Conservation (phyloP, 805 yeast genomes). For the Wickerhamomyces canadensis region DNA sequence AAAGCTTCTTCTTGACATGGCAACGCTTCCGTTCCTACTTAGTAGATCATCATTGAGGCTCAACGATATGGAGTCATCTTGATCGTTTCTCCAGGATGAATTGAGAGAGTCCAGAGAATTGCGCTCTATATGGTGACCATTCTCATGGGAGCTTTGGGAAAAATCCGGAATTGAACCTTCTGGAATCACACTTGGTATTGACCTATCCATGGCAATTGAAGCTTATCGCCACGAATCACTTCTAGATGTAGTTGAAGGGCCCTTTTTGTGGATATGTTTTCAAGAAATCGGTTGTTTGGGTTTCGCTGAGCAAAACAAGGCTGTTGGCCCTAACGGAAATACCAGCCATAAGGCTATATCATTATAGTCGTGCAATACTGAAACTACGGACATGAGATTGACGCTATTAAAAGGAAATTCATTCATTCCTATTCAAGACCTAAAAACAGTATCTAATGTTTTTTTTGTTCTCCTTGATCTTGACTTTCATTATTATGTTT, state of each 20-base stretch:
- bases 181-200: not conserved
- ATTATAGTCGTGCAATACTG: too few species aligned
- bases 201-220: not conserved
- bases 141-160: not conserved
- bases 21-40: slow-evolving; percentile 21
- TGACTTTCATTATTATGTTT: too few species aligned
- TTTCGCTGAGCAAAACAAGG: too few species aligned
- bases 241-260: not conserved
- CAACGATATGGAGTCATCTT: slow-evolving; percentile 16
- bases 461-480: too few species aligned
- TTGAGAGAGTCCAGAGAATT: slow-evolving; percentile 8
- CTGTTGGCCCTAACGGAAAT: too few species aligned
- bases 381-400: too few species aligned
- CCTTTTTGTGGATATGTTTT: not conserved
- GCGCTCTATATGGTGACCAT: not conserved
- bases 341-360: too few species aligned
- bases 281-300: too few species aligned
- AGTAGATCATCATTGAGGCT: slow-evolving; percentile 30
- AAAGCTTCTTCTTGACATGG: slow-evolving; percentile 24
- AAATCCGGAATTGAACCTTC: not conserved
- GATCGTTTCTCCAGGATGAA: slow-evolving; percentile 7
- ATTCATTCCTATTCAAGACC: too few species aligned
- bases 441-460: too few species aligned
- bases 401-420: too few species aligned
- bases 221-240: too few species aligned